These are phyloP conservation scores for Cryphonectria naterciae DNA, from an alignment of 2,329 filamentous ascomycete genomes.

Conservation along the genomic window DNA sequence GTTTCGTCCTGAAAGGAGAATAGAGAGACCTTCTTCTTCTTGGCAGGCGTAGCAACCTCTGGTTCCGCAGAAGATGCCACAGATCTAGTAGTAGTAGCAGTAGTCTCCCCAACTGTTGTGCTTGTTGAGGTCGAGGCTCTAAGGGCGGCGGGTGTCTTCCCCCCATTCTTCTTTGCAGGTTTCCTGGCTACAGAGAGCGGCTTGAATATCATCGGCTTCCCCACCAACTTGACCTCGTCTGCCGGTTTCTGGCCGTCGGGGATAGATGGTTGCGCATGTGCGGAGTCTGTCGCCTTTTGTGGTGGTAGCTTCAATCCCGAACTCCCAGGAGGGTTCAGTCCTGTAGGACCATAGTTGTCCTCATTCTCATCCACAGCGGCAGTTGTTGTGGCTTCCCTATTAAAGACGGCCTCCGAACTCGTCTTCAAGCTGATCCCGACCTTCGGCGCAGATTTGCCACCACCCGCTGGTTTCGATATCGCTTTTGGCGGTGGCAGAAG, in stretches of 20 bases:
- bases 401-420: conserved; percentile 81
- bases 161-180: conserved; percentile 65
- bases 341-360: conserved; percentile 33
- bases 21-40: conserved; percentile 62
- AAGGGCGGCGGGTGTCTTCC: conserved; percentile 29
- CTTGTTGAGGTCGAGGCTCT: conserved; percentile 28
- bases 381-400: conserved; percentile 50
- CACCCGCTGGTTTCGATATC: conserved; percentile 31
- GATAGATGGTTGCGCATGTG: conserved; percentile 50
- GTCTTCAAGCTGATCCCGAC: conserved; percentile 78
- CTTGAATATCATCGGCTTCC: conserved; percentile 85
- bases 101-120: conserved; percentile 22
- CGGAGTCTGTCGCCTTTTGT: conserved; percentile 39
- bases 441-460: conserved; percentile 42
- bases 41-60: conserved; percentile 38
- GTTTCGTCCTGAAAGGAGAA: conserved; percentile 65
- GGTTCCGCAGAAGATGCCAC: conserved; percentile 28
- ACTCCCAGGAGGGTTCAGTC: conserved; percentile 19
- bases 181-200: conserved; percentile 84
- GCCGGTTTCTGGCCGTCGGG: conserved; percentile 61
- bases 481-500: conserved; percentile 84
- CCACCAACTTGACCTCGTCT: conserved; percentile 70
- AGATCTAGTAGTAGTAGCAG: conserved; percentile 1
- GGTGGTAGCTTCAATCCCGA: conserved; percentile 43
- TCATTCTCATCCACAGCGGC: conserved; percentile 26